These are phyloP conservation scores for Diaporthe destruens DNA, from an alignment of 2,329 filamentous ascomycete genomes.

Conservation along the genomic window DNA sequence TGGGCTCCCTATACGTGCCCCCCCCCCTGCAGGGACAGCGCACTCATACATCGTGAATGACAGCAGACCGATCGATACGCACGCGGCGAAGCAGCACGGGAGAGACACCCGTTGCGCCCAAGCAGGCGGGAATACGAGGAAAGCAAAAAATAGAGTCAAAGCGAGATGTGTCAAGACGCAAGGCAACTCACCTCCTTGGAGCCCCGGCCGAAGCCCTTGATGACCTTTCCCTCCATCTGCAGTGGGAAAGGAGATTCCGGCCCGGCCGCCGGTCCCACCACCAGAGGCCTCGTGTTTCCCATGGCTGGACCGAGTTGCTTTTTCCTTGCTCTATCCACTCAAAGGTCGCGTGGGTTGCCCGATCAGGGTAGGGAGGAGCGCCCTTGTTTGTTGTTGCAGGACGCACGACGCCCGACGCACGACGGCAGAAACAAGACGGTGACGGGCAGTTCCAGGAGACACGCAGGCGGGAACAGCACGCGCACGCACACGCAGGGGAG, in stretches of 20 bases:
- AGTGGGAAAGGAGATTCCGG: slow-evolving; percentile 86
- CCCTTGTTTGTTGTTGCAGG: slow-evolving; percentile 32
- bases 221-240: slow-evolving; percentile 85
- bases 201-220: slow-evolving; percentile 92
- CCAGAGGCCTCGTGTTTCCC: slow-evolving; percentile 67
- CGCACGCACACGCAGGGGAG: slow-evolving; percentile 50
- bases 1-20: background rate
- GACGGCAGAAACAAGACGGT: slow-evolving; percentile 18
- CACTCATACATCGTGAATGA: slow-evolving; percentile 8
- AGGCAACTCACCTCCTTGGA: slow-evolving; percentile 80
- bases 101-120: background rate
- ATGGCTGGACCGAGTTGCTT: slow-evolving; percentile 22
- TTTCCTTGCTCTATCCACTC: background rate
- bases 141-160: slow-evolving; percentile 4
- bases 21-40: background rate
- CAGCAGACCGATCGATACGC: background rate
- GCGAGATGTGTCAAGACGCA: background rate
- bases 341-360: slow-evolving; percentile 11
- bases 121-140: background rate
- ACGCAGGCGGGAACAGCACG: too few species aligned
- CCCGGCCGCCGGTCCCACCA: slow-evolving; percentile 80
- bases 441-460: slow-evolving; percentile 40
- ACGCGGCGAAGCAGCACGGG: slow-evolving; percentile 9
- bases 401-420: background rate
- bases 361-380: background rate